Evolutionary conservation across 306 rosid species (phyloP).

Genomic region (Elaeagnus macrophylla): DNA sequence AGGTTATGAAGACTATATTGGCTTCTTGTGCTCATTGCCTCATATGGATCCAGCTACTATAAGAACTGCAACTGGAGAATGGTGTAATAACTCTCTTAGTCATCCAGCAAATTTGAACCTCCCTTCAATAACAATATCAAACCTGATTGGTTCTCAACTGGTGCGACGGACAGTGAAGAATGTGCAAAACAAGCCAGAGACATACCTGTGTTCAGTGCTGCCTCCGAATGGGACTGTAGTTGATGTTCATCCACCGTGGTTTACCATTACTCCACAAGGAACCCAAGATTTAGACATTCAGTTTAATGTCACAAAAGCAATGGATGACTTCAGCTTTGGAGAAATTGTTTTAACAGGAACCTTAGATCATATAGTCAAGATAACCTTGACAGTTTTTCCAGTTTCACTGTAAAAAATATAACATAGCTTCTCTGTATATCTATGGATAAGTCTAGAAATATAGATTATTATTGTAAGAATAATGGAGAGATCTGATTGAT

Average conservation of each 20-base stretch:
- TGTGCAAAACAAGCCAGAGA: constrained; percentile 55
- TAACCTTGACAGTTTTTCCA: constrained; percentile 55
- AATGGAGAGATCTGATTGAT: background rate
- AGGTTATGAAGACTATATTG: constrained; percentile 56
- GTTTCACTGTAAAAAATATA: constrained; percentile 24
- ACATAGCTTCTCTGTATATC: background rate
- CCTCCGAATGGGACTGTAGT: constrained; percentile 73
- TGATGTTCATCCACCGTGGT: constrained; percentile 42
- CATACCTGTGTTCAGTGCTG: constrained; percentile 40
- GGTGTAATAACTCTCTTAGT: constrained; percentile 37
- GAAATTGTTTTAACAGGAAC: constrained; percentile 66
- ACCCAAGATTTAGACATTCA: constrained; percentile 46
- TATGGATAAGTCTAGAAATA: background rate
- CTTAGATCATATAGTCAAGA: constrained; percentile 62
- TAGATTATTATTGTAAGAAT: too few relatives aligned
- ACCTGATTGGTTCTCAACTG: constrained; percentile 35
- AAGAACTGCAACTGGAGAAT: constrained; percentile 40
- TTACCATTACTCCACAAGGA: constrained; percentile 51
- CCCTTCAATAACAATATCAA: constrained; percentile 68
- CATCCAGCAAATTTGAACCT: constrained; percentile 71
- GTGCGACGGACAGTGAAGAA: constrained; percentile 48
- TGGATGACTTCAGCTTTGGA: constrained; percentile 54
- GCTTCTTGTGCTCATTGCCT: constrained; percentile 80
- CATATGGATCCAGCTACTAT: constrained; percentile 26
- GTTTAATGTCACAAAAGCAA: constrained; percentile 39